Base-by-base conservation (phyloP, 2,329 filamentous ascomycete species). In the Aspergillus arachidicola region DNA sequence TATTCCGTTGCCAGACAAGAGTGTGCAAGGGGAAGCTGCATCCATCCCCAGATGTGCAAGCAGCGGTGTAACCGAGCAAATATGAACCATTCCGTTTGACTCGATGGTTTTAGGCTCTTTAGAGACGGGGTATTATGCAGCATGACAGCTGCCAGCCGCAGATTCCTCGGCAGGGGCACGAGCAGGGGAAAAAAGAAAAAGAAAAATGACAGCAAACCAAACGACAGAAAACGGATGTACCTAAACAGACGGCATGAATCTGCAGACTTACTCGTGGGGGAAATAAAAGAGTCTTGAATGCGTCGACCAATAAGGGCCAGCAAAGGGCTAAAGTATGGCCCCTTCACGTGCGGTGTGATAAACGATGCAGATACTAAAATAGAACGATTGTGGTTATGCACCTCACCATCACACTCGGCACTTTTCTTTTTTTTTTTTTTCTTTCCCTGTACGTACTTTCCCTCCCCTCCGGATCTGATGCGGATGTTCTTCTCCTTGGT, bases 301-400 rank as follows among this genome's bases (percentile, higher is more conserved):
- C 12, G 34, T 34, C 26, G 6, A 34, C 50, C 50, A 53, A 32
- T 53, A 28, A 53, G 21, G n/a, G 30, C 19, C 38, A 53, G 14
- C 3, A 21, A 19, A 3, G 26, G 26, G 26, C 26, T 28, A 28
- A 16, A 16, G 48, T 26, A 53, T 53, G 16, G 26, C 30, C 16
- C 16, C n/a, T 21, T 34, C 51, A 54, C 51, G 51, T 54, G 51
- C 51, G 51, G 51, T 54, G 51, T 36, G 51, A 54, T 54, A 21
- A 23, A 14, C 6, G 30, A 54, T 54, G 51, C 51, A 54, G 51
- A 21, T 16, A 32, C 28, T 19, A 53, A 53, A 41, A 41, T 36
- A 36, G 26, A 16, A 36, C 14, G 5, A 36, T 10, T 36, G 10
- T 46, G 43, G 43, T 12, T 34, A 54, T 54, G 51, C 51, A 53